Base-by-base conservation (phyloP, 495 filamentous ascomycete species). In the Lophiostoma macrostomum region DNA sequence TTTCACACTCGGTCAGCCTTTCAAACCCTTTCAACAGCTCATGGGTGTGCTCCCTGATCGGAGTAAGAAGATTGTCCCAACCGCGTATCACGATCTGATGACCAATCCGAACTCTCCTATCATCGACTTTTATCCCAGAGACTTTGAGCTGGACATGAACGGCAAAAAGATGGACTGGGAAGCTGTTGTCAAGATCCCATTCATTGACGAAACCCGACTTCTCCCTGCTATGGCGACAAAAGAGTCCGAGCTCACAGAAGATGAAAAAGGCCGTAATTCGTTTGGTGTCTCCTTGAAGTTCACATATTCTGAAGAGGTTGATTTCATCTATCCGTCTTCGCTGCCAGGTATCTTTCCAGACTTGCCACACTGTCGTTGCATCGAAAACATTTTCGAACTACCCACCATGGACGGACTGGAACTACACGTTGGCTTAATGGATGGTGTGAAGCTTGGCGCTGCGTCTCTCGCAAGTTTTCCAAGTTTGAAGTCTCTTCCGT, bases 111-210 rank as follows among this genome's bases (percentile, higher is more conserved):
- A 88, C 3, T 96, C 91, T n/a, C 90, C 94, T 11, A 97, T 99
- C 67, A 88, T 95, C 61, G 91, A 97, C 63, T 97, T 99, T 71
- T 99, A 99, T 64, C 94, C 94, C 23, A 80, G 91, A 50, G 91
- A 97, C 56, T 99, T 99, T 58, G 90, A 96, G 58, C 78, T 99
- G 16, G 94, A 99, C 64, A 96, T 97, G 91, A 96, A 97, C 61
- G 94, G 94, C 48, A 99, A 99, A 77, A 99, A 95, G 74, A 94
- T 95, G 90, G 94, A 97, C 59, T 99, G 94, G 94, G 94, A 99
- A 64, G 94, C 93, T 25, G 91, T 99, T 31, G 90, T 97, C 45
- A 96, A 96, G 71, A 97, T 99, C 56, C 94, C 94, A 0, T 99
- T 99, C 71, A 99, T 99, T 60, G 90, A 97, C 25, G 91, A 97